Conservation (phyloP, 2,329 filamentous ascomycete species). For the Verticillium dahliae region DNA sequence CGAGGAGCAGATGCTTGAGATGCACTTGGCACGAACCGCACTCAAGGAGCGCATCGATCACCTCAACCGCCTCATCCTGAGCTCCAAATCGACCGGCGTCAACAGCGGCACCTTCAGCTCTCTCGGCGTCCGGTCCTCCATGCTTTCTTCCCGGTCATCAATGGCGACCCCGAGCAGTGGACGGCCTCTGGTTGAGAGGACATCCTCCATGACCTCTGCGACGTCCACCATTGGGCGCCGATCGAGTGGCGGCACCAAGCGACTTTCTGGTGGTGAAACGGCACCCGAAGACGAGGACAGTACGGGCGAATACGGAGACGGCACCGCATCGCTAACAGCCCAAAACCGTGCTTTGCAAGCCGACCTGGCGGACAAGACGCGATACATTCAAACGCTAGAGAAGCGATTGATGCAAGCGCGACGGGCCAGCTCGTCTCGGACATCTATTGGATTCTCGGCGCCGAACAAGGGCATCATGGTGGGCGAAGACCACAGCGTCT, state of each 20-base stretch:
- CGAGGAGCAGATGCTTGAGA: conserved; percentile 96
- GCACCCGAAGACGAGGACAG: conserved; percentile 60
- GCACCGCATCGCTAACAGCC: conserved; percentile 71
- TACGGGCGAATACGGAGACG: conserved; percentile 78
- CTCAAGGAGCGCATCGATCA: conserved; percentile 97
- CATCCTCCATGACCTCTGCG: conserved; percentile 61
- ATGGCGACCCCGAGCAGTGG: conserved; percentile 55
- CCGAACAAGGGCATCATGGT: conserved; percentile 58
- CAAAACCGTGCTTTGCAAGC: conserved; percentile 89
- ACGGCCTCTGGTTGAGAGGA: conserved; percentile 51
- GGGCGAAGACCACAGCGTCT: conserved; percentile 73
- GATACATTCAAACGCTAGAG: conserved; percentile 91
- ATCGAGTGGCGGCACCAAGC: conserved; percentile 35
- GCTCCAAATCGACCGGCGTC: conserved; percentile 91
- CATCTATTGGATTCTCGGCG: conserved; percentile 65
- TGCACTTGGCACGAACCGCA: conserved; percentile 93
- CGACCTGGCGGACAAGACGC: conserved; percentile 94
- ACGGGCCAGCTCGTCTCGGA: conserved; percentile 80
- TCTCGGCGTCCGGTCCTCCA: conserved; percentile 49
- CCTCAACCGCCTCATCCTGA: conserved; percentile 87
- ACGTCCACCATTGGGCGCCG: conserved; percentile 52
- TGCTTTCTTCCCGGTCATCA: conserved; percentile 61
- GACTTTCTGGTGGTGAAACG: conserved; percentile 33
- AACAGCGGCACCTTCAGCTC: conserved; percentile 73
- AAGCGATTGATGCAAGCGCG: conserved; percentile 87